These are phyloP conservation scores for Cerrena zonata DNA, from an alignment of 1,284 basidiomycete genomes.

Conservation along the genomic window DNA sequence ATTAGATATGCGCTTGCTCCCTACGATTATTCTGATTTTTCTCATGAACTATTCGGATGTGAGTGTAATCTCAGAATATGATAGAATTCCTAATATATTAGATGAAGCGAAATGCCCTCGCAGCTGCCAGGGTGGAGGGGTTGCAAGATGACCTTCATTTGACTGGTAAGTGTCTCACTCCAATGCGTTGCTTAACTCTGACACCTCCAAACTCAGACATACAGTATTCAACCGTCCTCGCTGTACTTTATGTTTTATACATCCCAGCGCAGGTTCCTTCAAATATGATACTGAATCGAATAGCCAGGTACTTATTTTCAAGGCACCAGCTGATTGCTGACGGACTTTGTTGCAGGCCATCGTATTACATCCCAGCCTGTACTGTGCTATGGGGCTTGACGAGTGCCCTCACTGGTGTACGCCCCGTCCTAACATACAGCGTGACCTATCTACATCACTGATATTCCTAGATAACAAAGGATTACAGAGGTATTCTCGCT, in stretches of 20 bases:
- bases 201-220: slow-evolving; percentile 38
- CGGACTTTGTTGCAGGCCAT: slow-evolving; percentile 39
- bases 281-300: slow-evolving; percentile 56
- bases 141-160: slow-evolving; percentile 52
- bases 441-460: not conserved
- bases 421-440: no score
- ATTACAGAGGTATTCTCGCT: slow-evolving; percentile 49
- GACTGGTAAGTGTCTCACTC: slow-evolving; percentile 30
- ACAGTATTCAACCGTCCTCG: slow-evolving; percentile 54
- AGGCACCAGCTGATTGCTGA: not conserved
- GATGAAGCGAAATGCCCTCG: slow-evolving; percentile 53
- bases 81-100: no score
- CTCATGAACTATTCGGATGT: slow-evolving; percentile 71
- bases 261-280: slow-evolving; percentile 60
- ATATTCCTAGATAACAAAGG: slow-evolving; percentile 42
- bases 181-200: not conserved
- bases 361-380: slow-evolving; percentile 55
- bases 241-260: slow-evolving; percentile 56
- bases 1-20: slow-evolving; percentile 53
- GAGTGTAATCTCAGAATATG: slow-evolving; percentile 15
- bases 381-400: slow-evolving; percentile 59
- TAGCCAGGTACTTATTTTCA: slow-evolving; percentile 35
- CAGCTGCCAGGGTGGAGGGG: slow-evolving; percentile 56
- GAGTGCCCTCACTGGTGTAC: slow-evolving; percentile 55
- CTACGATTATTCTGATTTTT: slow-evolving; percentile 56